phyloP scores from a whole-genome alignment of 805 yeast species.

The Komagataella phaffii region DNA sequence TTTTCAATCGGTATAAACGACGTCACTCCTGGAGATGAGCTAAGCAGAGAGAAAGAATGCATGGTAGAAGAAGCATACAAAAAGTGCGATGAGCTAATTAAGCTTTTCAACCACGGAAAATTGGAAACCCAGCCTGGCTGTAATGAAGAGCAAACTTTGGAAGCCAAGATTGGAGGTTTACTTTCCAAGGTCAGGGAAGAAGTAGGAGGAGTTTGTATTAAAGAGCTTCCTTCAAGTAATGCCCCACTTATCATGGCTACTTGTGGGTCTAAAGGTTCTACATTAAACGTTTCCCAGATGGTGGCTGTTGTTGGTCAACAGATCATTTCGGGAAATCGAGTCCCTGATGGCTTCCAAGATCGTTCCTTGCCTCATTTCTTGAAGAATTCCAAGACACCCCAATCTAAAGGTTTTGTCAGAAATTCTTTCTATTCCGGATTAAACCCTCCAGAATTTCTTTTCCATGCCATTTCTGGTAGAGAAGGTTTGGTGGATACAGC shows the following conservation, averaged over 20 bases:
- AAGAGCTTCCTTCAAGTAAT: conserved; percentile 76
- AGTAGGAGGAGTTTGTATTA: conserved; percentile 95
- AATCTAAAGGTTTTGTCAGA: conserved; percentile 93
- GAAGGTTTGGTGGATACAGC: conserved; percentile 99
- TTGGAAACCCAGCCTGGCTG: conserved; percentile 98
- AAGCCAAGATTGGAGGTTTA: conserved; percentile 93
- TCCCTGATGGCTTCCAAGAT: conserved; percentile 99
- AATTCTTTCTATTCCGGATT: conserved; percentile 91
- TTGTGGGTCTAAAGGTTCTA: conserved; percentile 98
- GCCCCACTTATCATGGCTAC: conserved; percentile 99
- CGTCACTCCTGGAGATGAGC: conserved; percentile 82
- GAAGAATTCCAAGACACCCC: conserved; percentile 93
- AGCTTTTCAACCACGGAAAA: conserved; percentile 65
- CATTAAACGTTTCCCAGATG: conserved; percentile 97
- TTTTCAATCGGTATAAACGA: conserved; percentile 96
- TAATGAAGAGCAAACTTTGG: conserved; percentile 95
- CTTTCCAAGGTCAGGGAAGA: conserved; percentile 96
- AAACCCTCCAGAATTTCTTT: conserved; percentile 91
- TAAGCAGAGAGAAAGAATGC: conserved; percentile 66
- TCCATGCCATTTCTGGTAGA: conserved; percentile 99
- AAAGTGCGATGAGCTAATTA: conserved; percentile 85
- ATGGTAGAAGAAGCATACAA: conserved; percentile 85
- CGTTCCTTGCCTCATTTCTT: conserved; percentile 95
- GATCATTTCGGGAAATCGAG: conserved; percentile 96
- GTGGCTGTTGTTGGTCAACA: conserved; percentile 99